Conservation (phyloP, 805 yeast species). For the Candida broadrunensis region DNA sequence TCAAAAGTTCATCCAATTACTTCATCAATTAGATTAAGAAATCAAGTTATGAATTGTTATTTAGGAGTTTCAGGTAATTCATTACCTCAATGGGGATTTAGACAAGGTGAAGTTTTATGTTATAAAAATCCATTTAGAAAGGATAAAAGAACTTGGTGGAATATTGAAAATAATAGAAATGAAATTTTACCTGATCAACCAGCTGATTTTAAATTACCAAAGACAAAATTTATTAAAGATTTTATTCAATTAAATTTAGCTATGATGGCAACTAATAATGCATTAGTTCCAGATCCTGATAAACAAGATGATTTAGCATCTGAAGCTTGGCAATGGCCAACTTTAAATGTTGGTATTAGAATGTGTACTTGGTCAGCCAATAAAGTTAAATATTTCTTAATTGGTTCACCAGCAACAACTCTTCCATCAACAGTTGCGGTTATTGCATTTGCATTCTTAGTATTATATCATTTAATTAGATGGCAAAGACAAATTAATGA, state of each 20-base stretch:
- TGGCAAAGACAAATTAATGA: slow-evolving; percentile 73
- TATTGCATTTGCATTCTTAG: slow-evolving; percentile 48
- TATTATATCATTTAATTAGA: slow-evolving; percentile 36
- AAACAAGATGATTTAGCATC: slow-evolving; percentile 71
- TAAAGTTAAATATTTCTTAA: slow-evolving; percentile 57
- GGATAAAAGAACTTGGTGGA: slow-evolving; percentile 90
- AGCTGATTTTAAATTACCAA: slow-evolving; percentile 63
- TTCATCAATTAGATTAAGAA: slow-evolving; percentile 74
- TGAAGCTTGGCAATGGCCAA: slow-evolving; percentile 84
- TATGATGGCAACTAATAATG: slow-evolving; percentile 83
- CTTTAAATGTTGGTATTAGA: slow-evolving; percentile 62
- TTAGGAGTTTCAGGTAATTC: slow-evolving; percentile 76
- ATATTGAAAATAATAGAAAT: slow-evolving; percentile 69
- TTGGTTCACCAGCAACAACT: slow-evolving; percentile 67
- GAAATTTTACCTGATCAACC: slow-evolving; percentile 57
- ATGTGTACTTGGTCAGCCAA: slow-evolving; percentile 70
- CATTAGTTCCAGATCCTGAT: slow-evolving; percentile 72
- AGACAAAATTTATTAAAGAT: slow-evolving; percentile 68
- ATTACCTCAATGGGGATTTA: slow-evolving; percentile 96
- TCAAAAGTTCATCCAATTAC: slow-evolving; percentile 72
- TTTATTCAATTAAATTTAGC: slow-evolving; percentile 71
- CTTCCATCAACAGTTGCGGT: slow-evolving; percentile 69
- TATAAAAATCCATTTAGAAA: slow-evolving; percentile 59
- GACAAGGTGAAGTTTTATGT: slow-evolving; percentile 95
- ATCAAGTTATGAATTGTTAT: slow-evolving; percentile 72